Evolutionary conservation across 805 yeast species (phyloP).

Genomic region (Wickerhamiella qilinensis): DNA sequence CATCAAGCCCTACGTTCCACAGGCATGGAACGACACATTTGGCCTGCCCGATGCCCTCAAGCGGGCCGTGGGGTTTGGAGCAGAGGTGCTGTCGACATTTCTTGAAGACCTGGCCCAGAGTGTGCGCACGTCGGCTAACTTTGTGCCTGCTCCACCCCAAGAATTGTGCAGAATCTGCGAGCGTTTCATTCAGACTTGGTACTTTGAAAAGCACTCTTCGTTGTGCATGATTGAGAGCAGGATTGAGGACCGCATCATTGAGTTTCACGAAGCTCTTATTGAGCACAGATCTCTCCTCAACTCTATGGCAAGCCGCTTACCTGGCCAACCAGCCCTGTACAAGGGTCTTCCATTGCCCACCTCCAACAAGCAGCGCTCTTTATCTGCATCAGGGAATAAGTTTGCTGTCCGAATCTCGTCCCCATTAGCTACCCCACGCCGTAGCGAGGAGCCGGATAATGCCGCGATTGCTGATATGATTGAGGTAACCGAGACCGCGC

Average conservation of each 20-base stretch:
- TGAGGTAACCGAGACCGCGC: slow-evolving; percentile 8
- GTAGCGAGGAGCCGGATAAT: background rate
- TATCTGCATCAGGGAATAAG: slow-evolving; percentile 2
- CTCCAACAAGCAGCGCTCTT: background rate
- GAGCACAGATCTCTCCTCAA: slow-evolving; percentile 48
- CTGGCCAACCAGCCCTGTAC: slow-evolving; percentile 7
- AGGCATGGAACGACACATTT: slow-evolving; percentile 1
- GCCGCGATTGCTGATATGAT: background rate
- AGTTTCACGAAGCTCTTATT: slow-evolving; percentile 54
- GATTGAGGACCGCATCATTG: slow-evolving; percentile 59
- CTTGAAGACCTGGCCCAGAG: slow-evolving; percentile 45
- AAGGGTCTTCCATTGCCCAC: slow-evolving; percentile 1
- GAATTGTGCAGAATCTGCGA: slow-evolving; percentile 90
- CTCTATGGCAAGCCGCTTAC: slow-evolving; percentile 20
- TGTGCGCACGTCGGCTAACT: slow-evolving; percentile 39
- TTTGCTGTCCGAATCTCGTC: slow-evolving; percentile 16
- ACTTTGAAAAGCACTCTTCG: slow-evolving; percentile 83
- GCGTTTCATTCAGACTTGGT: slow-evolving; percentile 84
- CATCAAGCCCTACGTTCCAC: slow-evolving; percentile 2
- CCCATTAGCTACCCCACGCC: slow-evolving; percentile 12
- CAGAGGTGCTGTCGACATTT: slow-evolving; percentile 66
- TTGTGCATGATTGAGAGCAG: slow-evolving; percentile 74
- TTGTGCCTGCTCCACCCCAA: slow-evolving; percentile 59
- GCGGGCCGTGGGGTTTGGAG: slow-evolving; percentile 77
- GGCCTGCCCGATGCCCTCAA: slow-evolving; percentile 25